Conservation (phyloP, 306 rosid species). For the Coriaria nepalensis region DNA sequence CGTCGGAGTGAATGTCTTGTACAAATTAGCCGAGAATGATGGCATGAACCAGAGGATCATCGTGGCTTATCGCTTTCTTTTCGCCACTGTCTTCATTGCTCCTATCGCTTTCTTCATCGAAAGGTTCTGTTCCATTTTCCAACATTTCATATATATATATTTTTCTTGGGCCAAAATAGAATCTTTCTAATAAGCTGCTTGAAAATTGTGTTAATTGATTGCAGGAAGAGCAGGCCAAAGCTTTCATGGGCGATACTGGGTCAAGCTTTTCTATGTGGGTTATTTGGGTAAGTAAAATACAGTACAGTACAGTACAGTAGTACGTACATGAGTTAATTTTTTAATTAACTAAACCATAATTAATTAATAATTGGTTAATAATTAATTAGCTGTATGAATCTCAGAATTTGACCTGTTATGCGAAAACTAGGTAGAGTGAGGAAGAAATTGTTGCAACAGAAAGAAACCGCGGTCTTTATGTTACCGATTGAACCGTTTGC, state of each 20-base stretch:
- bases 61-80: slow-evolving; percentile 38
- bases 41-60: slow-evolving; percentile 27
- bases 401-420: too few species aligned
- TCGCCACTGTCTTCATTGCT: slow-evolving; percentile 21
- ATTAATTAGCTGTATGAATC: too few species aligned
- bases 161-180: neutral
- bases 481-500: neutral
- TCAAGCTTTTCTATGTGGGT: slow-evolving; percentile 38
- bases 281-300: slow-evolving; percentile 54
- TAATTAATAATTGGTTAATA: too few species aligned
- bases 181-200: neutral
- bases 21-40: slow-evolving; percentile 19
- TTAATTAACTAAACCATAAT: neutral
- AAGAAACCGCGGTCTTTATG: too few species aligned
- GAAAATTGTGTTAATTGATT: neutral
- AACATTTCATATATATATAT: too few species aligned
- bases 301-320: too few species aligned
- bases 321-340: neutral
- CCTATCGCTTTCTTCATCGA: slow-evolving; percentile 30
- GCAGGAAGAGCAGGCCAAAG: slow-evolving; percentile 39
- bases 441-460: too few species aligned
- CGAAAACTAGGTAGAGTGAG: too few species aligned
- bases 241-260: slow-evolving; percentile 33
- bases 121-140: slow-evolving; percentile 11
- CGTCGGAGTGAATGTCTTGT: slow-evolving; percentile 20